Evolutionary conservation across 2,329 filamentous ascomycete species (phyloP).

Genomic region (Alternaria ethzedia): DNA sequence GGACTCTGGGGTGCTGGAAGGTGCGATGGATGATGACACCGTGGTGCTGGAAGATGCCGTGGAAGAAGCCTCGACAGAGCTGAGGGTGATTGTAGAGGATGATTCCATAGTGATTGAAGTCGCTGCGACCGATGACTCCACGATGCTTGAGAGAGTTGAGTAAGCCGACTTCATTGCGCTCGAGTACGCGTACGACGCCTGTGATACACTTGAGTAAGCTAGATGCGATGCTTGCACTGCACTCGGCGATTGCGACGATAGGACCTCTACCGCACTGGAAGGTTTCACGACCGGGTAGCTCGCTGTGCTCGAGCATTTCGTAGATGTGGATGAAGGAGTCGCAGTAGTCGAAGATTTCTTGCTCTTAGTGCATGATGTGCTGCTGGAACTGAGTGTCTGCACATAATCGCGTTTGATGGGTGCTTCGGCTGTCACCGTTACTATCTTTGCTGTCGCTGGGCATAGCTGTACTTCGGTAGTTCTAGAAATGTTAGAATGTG

Average conservation of each 20-base stretch:
- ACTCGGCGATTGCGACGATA: neutral
- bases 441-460: neutral
- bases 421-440: neutral
- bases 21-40: neutral
- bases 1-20: neutral
- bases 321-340: neutral
- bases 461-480: neutral
- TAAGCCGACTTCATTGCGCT: neutral
- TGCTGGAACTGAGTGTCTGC: neutral
- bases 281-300: neutral
- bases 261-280: neutral
- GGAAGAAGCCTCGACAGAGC: neutral
- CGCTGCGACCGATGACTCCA: neutral
- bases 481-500: neutral
- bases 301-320: neutral
- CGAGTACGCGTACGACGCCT: neutral
- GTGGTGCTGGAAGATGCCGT: neutral
- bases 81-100: neutral
- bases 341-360: neutral
- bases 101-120: neutral
- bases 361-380: neutral
- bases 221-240: neutral
- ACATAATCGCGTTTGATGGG: neutral
- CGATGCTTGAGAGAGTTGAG: neutral
- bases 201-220: neutral